Base-by-base conservation (phyloP, 2,329 filamentous ascomycete genomes). In the Colletotrichum australisinense region DNA sequence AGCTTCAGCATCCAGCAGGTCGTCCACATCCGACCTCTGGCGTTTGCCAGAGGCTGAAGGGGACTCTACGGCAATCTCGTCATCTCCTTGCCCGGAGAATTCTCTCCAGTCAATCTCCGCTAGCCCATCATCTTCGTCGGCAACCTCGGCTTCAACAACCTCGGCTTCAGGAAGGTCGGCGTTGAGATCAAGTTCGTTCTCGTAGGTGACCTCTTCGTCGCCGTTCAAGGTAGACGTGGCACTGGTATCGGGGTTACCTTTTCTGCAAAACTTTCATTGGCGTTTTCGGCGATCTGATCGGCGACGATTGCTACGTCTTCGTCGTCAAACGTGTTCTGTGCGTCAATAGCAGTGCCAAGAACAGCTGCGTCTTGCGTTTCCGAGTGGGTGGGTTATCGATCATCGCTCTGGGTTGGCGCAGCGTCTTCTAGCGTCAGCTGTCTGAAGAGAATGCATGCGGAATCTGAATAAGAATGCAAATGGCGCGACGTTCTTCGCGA, bases 191-290 rank as follows among this genome's bases (percentile, higher is more conserved):
- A 76, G 84, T 22, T 81, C 78, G 52, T 77, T 72, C 52, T 77
- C 67, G 52, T 76, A 76, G 28, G 73, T 76, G 28, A 75, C 78
- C 38, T 81, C 80, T 49, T 78, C 81, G 46, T 81, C 79, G 57
- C 79, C 82, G 62, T 78, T 76, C 42, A 83, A 74, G 5, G 81
- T 82, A 32, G 80, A 77, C 19, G 81, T 82, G 24, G 80, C 80
- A 68, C 79, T 81, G 30, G 79, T 78, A 26, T 69, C 74, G 57
- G 74, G 35, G 67, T 74, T 70, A 67, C 74, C 71, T 75, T 74
- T 56, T 63, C 66, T 35, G 62, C 63, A 16, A 53, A 52, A 26
- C 26, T 53, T 12, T 66, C 55, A 42, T 74, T 63, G 38, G 58
- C 32, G 32, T 42, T 63, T 35, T 59, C 35, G 35, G 22, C 42